phyloP scores from a whole-genome alignment of 495 filamentous ascomycete species.

The Pseudoneurospora amorphoporcata region DNA sequence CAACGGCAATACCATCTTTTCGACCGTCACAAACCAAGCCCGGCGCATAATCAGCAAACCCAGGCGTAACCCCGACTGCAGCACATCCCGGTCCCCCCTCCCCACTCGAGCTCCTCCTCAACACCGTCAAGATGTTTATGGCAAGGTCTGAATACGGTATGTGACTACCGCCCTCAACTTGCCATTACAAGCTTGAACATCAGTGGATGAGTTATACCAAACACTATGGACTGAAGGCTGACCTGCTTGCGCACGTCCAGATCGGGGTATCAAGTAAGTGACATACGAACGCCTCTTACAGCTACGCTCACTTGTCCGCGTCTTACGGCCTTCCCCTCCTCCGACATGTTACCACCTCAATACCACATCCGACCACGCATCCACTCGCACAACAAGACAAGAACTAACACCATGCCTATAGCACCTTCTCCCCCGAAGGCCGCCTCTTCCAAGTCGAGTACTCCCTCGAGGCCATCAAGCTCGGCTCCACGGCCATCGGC shows the following conservation, averaged over 20 bases:
- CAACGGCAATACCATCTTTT: conserved; percentile 1
- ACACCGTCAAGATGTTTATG: conserved; percentile 83
- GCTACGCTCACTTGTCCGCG: too few species aligned
- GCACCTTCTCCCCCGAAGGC: conserved; percentile 99
- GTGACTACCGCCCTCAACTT: conserved; percentile 7
- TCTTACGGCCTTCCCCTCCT: neutral
- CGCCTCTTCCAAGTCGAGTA: conserved; percentile 99
- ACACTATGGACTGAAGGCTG: neutral
- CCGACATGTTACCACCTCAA: conserved; percentile 1
- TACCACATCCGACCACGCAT: neutral
- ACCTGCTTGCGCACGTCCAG: conserved; percentile 35
- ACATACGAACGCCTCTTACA: neutral
- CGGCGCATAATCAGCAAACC: neutral
- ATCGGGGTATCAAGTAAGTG: conserved; percentile 96
- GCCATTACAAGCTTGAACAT: neutral
- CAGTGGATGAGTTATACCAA: neutral
- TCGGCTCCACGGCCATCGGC: conserved; percentile 95
- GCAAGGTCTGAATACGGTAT: conserved; percentile 98
- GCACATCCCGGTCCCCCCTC: neutral
- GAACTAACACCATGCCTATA: conserved; percentile 25
- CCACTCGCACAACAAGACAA: neutral
- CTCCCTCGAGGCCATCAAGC: conserved; percentile 99
- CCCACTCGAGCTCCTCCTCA: conserved; percentile 5
- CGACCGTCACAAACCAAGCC: conserved; percentile 8
- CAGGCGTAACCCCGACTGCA: neutral